Evolutionary conservation across 2,329 filamentous ascomycete species (phyloP), one percentile per base, ranked within the genome.

Genomic region (Cercospora beticola): DNA sequence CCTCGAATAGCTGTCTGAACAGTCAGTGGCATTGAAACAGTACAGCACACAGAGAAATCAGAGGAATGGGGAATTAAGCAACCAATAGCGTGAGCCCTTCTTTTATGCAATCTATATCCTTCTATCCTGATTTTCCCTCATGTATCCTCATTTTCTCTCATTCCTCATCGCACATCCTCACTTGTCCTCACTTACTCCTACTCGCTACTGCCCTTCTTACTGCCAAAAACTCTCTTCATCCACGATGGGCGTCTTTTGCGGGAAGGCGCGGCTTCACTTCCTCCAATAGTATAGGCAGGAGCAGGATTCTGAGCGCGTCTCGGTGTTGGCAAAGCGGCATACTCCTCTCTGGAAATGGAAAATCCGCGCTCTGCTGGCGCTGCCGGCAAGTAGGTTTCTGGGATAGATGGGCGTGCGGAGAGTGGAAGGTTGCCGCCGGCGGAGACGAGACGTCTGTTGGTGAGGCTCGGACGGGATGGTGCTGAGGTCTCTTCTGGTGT

Each of bases 371-470:
- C 40, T 49, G 16, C 40, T 33, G 61, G 61, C 12, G 49, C 49
- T 16, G 43, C 43, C 7, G 60, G 60, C n/a, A 62, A 43, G 43
- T 62, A 49, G 43, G 36, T 30, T 21, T 62, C 40, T 62, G 60
- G 60, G 16, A 62, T 46, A 10, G n/a, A 16, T 14, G 36, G 36
- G 16, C 60, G 33, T 28, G 26, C 23, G 23, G 60, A 52, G 23
- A 62, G 60, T 12, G 60, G 60, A 6, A 62, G 28, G 14, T 62
- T 28, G 28, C 40, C 60, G 36, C 60, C 60, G 36, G 60, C 60
- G 28, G 60, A 52, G 26, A 62, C 60, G 14, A 62, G 43, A 31
- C 60, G 60, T 23, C 60, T 43, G 61, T 49, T 49, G 56, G 56
- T 59, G 2, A 62, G 28, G 43, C 60, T 62, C 9, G 60, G 23